Conservation (phyloP, 1,284 basidiomycete species). For the Boletus mariae region DNA sequence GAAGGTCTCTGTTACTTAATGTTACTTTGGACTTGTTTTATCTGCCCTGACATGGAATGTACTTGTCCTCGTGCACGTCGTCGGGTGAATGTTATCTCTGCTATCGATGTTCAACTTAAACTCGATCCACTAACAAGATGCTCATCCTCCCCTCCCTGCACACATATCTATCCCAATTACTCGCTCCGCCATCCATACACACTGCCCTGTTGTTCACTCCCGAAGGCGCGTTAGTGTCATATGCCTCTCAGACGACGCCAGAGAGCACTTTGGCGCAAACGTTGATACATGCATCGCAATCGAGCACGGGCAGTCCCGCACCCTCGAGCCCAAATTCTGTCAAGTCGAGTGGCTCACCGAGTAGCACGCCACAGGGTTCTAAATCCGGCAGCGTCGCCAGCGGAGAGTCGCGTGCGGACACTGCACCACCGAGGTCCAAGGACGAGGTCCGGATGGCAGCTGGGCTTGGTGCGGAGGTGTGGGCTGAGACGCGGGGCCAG, state of each 20-base stretch:
- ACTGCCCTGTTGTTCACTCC: conserved; percentile 31
- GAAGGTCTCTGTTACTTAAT: background rate
- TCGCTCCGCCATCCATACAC: conserved; percentile 30
- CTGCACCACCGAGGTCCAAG: conserved; percentile 47
- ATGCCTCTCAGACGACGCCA: conserved; percentile 22
- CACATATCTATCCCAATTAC: conserved; percentile 27
- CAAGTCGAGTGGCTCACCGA: conserved; percentile 13
- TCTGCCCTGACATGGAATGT: conserved; percentile 14
- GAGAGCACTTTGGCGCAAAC: conserved; percentile 1
- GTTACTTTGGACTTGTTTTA: conserved; percentile 14
- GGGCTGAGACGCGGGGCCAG: conserved; percentile 62
- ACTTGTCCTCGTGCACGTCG: conserved; percentile 12
- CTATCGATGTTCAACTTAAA: background rate
- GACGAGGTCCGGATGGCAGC: conserved; percentile 70
- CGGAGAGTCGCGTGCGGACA: conserved; percentile 3
- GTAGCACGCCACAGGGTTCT: conserved; percentile 38
- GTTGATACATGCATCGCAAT: conserved; percentile 6
- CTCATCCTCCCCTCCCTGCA: conserved; percentile 30
- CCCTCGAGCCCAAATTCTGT: conserved; percentile 18
- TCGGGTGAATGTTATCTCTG: background rate
- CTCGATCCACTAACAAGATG: conserved; percentile 18
- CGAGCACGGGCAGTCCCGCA: conserved; percentile 7
- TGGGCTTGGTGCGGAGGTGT: conserved; percentile 67
- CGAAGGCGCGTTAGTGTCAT: conserved; percentile 33
- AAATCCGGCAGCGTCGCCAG: conserved; percentile 15